Evolutionary conservation across 345 rosid genomes (phyloP), one percentile per base, ranked within the genome.

Genomic region (Litchi chinensis): DNA sequence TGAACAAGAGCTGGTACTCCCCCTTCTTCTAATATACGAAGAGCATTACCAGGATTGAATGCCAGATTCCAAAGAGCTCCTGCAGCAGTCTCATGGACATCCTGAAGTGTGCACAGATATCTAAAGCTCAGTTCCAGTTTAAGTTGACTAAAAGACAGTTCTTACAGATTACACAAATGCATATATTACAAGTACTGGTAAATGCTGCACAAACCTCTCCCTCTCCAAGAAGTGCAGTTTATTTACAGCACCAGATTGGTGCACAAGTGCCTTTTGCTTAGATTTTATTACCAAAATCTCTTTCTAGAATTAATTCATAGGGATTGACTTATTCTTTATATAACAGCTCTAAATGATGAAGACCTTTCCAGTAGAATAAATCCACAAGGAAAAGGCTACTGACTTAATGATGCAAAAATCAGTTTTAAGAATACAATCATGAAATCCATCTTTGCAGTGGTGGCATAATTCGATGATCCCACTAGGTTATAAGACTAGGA

Each of bases 51-150:
- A 11, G 87, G 84, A 72, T 82, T 80, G 56, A 82, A 86, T 48
- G 89, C 87, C 48, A 86, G 74, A 78, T 86, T 86, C 89, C 89
- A 86, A 68, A 86, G 85, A 69, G 89, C 89, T 48, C 89, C 89
- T n/a, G 87, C 87, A 6, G 89, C 89, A 28, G 89, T 86, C 82
- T 86, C 89, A 77, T 86, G 89, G 80, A 86, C 87, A 72, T 86
- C 89, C 89, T 86, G 83, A 63, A 68, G 70, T 62, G 65, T 18
- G 60, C 74, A 67, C 21, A 10, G 37, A 70, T 37, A 50, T 22
- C 41, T 40, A 21, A 59, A 32, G 62, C n/a, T 54, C 65, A 68
- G 28, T 18, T 65, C 75, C 10, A 50, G 65, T 44, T 70, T 50
- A 39, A 22, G 41, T 43, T 16, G 6, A 73, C 21, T 7, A 39